These are phyloP conservation scores for Penicillium hesseltinei DNA, from an alignment of 2,329 filamentous ascomycete species.

Conservation along the genomic window DNA sequence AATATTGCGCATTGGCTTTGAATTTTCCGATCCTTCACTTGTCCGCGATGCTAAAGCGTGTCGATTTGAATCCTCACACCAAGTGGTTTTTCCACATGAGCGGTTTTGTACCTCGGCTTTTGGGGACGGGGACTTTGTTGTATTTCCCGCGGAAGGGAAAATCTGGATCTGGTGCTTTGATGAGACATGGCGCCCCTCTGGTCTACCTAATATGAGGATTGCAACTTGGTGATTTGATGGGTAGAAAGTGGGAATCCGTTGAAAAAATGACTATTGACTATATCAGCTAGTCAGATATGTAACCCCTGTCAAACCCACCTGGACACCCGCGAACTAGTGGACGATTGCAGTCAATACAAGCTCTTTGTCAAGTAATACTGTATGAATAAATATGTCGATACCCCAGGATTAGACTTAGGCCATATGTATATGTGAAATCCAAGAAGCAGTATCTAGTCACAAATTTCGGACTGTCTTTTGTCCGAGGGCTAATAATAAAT, in stretches of 20 bases:
- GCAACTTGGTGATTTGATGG: background rate
- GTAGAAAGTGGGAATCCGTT: background rate
- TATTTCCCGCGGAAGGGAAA: background rate
- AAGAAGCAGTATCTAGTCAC: background rate
- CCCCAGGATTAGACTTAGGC: background rate
- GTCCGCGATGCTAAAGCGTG: background rate
- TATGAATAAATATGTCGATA: background rate
- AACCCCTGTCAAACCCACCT: background rate
- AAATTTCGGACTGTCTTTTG: background rate
- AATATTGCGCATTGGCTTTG: background rate
- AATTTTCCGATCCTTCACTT: background rate
- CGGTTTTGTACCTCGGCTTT: background rate
- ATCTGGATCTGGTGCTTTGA: slow-evolving; percentile 28
- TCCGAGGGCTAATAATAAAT: background rate
- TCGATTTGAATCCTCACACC: background rate
- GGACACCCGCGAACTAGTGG: background rate
- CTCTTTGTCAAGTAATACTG: background rate
- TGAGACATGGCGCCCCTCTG: slow-evolving; percentile 5
- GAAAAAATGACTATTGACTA: background rate
- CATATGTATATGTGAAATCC: background rate
- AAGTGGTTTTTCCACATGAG: no score
- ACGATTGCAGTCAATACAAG: background rate
- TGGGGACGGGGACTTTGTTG: background rate
- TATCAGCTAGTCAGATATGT: background rate
- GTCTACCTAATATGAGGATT: background rate